These are phyloP conservation scores for Pneumocystis jirovecii DNA, from an alignment of 1,139 yeast species.

Conservation along the genomic window DNA sequence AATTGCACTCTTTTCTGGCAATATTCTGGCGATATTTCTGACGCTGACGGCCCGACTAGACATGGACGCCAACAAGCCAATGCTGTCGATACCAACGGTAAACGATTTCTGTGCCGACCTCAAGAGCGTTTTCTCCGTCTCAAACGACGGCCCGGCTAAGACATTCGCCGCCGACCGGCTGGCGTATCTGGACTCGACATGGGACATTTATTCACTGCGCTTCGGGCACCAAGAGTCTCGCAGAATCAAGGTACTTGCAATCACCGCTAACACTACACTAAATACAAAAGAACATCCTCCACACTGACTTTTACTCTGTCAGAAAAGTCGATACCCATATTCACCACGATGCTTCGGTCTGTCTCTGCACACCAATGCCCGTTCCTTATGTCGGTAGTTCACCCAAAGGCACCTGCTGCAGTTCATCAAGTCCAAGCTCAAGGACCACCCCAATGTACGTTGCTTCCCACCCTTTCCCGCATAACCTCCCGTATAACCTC, in stretches of 20 bases:
- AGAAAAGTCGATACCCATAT: slow-evolving; percentile 98
- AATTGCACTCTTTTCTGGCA: too few species aligned
- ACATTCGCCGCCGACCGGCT: slow-evolving; percentile 89
- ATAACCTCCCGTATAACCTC: too few species aligned
- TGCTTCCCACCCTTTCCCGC: not conserved
- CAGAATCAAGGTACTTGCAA: slow-evolving; percentile 40
- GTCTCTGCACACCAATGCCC: not conserved
- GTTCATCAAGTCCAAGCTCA: slow-evolving; percentile 80
- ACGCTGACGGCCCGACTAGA: not conserved
- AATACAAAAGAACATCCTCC: slow-evolving; percentile 43
- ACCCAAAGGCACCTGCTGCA: slow-evolving; percentile 91
- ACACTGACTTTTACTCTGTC: slow-evolving; percentile 93
- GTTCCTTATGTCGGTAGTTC: slow-evolving; percentile 32
- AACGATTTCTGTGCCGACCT: slow-evolving; percentile 73
- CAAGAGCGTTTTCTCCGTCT: slow-evolving; percentile 50
- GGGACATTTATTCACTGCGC: slow-evolving; percentile 77
- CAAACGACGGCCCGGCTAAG: slow-evolving; percentile 94
- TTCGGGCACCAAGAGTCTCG: slow-evolving; percentile 89
- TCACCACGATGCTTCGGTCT: slow-evolving; percentile 81
- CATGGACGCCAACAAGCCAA: slow-evolving; percentile 19
- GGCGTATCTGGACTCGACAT: slow-evolving; percentile 87
- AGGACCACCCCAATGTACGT: slow-evolving; percentile 46
- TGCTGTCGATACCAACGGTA: slow-evolving; percentile 59
- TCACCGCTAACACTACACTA: not conserved
- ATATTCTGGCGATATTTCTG: too few species aligned